Conservation (phyloP, 192 early-diverging fungal genomes). For the Entomortierella beljakovae region DNA sequence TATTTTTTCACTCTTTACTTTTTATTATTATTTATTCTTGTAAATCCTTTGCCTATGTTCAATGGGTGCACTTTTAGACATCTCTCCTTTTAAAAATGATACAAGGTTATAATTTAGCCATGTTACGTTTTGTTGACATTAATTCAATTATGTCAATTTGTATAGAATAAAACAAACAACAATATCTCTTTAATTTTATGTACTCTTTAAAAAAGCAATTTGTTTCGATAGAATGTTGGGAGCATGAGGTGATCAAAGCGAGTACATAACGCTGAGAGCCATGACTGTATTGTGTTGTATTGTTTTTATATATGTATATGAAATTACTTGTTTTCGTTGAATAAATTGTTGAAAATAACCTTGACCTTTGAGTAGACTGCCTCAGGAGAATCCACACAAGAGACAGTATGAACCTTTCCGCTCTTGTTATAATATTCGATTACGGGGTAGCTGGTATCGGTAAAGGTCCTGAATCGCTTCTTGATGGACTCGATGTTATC, state of each 20-base stretch:
- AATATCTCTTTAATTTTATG: too few relatives aligned
- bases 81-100: too few relatives aligned
- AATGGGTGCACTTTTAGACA: too few relatives aligned
- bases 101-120: too few relatives aligned
- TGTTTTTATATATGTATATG: neutral
- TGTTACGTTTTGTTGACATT: too few relatives aligned
- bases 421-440: conserved; percentile 83
- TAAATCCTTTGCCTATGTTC: neutral
- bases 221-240: too few relatives aligned
- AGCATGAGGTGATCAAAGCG: too few relatives aligned
- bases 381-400: conserved; percentile 71
- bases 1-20: neutral
- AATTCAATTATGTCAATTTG: too few relatives aligned
- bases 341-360: conserved; percentile 63
- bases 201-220: too few relatives aligned
- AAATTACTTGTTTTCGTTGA: conserved; percentile 29
- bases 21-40: conserved; percentile 2
- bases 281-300: neutral
- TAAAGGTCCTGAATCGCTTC: conserved; percentile 92
- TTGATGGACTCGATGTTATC: conserved; percentile 97
- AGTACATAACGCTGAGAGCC: too few relatives aligned
- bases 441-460: conserved; percentile 91
- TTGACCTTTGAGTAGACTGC: conserved; percentile 76
- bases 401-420: conserved; percentile 85
- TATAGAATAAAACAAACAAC: too few relatives aligned